Evolutionary conservation across 139 green algal species (phyloP), one percentile per base, ranked within the genome.

Genomic region (Prasinococcaceae sp.): DNA sequence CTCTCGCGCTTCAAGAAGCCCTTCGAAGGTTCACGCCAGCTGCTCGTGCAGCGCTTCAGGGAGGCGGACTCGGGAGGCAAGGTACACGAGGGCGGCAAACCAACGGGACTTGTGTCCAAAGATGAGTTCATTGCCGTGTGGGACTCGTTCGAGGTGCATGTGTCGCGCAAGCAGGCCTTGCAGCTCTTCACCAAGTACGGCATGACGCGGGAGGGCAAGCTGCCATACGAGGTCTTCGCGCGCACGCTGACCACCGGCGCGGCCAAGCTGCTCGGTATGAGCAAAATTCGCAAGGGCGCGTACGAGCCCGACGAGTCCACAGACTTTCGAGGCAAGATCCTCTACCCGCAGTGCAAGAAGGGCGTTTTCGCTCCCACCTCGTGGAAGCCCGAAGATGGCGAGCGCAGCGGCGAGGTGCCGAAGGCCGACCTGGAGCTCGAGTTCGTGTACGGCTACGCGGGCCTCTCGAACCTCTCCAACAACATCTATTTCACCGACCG

Each of bases 391-490:
- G 42, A 48, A 14, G 53, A 81, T 6, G 37, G 69, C 60, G 1
- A 79, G 38, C 58, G 76, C 27, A 76, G 75, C 6, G 56, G 58
- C 1, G 68, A 84, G 47, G 58, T 92, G 55, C 79, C 78, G 1
- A 53, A 77, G 46, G 70, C 64, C 1, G 43, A 65, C 8, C 65
- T 86, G 14, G 37, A 68, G 29, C 63, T 86, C 28, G 68, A 82
- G 32, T 86, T 77, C 51, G 73, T 83, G 39, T 80, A 84, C 52
- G 79, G 76, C 14, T 86, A 81, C 54, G 64, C 73, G 58, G 73
- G 75, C 69, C 36, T 53, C 61, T 19, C 44, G 20, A 76, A 63
- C 20, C 70, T 57, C 19, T 28, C 54, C 10, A 60, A 73, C 20
- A 81, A 79, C 55, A 53, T 84, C 48, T 19, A 43, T 16, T 44